Percentiles rank a stretch among this genome's conserved stretches.
These are phyloP conservation scores for Amylostereum areolatum DNA, from an alignment of 1,284 basidiomycete species.

Conservation along the genomic window DNA sequence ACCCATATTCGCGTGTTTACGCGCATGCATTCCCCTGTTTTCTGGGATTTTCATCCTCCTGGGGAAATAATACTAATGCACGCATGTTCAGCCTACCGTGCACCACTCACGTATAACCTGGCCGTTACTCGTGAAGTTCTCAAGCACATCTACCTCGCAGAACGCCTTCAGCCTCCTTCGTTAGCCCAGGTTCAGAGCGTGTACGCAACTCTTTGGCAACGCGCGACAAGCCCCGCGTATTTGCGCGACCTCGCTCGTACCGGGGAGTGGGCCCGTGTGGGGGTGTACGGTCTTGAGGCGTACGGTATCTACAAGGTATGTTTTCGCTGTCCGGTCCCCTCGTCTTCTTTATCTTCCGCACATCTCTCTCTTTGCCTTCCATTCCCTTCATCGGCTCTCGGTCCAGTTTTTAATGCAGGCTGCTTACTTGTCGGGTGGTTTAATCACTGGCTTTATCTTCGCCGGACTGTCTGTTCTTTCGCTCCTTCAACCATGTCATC, in stretches of 20 bases:
- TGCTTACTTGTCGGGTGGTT: too few species aligned
- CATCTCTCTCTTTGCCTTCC: neutral
- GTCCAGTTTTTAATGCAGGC: too few species aligned
- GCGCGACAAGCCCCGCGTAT: slow-evolving; percentile 60
- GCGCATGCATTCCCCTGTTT: neutral
- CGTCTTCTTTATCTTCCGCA: neutral
- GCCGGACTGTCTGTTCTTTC: too few species aligned
- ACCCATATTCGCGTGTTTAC: neutral
- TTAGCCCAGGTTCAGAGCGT: slow-evolving; percentile 58
- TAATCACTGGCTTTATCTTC: too few species aligned
- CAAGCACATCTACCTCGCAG: slow-evolving; percentile 89
- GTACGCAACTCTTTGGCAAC: slow-evolving; percentile 71
- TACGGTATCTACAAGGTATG: slow-evolving; percentile 82
- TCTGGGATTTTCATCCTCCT: neutral
- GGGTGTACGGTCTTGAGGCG: slow-evolving; percentile 84
- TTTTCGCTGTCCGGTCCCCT: neutral
- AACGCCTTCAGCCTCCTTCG: slow-evolving; percentile 82
- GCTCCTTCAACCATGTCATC: too few species aligned
- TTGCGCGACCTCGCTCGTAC: slow-evolving; percentile 66
- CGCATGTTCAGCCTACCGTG: slow-evolving; percentile 61
- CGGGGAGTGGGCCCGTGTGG: slow-evolving; percentile 77
- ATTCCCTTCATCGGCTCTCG: neutral
- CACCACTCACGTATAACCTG: slow-evolving; percentile 81
- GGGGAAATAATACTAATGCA: neutral
- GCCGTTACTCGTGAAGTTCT: slow-evolving; percentile 78